These are phyloP conservation scores for Pouteria campechiana DNA, from an alignment of 179 eudicot genomes.

Conservation along the genomic window DNA sequence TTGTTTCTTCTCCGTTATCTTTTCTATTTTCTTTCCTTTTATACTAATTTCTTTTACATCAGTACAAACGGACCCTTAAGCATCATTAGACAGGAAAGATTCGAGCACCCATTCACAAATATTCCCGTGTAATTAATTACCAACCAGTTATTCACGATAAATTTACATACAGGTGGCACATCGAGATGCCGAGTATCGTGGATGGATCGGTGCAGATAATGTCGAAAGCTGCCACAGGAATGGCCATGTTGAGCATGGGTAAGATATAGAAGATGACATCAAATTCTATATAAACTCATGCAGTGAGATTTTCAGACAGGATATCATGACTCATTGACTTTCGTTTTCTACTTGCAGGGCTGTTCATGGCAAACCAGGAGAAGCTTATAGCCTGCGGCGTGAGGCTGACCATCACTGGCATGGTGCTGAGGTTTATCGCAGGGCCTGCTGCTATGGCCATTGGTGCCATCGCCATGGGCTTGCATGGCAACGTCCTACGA, in stretches of 20 bases:
- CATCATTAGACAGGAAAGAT: too few relatives aligned
- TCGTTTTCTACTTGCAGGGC: conserved; percentile 9
- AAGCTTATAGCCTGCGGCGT: conserved; percentile 61
- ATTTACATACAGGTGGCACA: conserved; percentile 36
- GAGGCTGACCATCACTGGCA: conserved; percentile 34
- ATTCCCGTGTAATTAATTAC: too few relatives aligned
- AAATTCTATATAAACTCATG: background rate
- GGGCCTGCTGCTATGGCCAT: conserved; percentile 60
- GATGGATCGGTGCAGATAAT: conserved; percentile 65
- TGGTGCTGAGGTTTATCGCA: conserved; percentile 60
- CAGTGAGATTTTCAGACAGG: background rate
- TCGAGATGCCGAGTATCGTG: conserved; percentile 48
- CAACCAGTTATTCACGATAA: too few relatives aligned
- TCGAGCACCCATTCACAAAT: too few relatives aligned
- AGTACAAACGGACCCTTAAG: too few relatives aligned
- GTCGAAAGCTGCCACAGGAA: conserved; percentile 86
- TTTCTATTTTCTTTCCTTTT: too few relatives aligned
- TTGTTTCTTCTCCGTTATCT: too few relatives aligned
- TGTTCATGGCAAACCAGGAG: conserved; percentile 77
- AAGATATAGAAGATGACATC: conserved; percentile 3
- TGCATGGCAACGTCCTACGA: conserved; percentile 54
- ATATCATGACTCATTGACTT: background rate
- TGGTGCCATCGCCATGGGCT: conserved; percentile 40
- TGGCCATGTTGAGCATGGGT: conserved; percentile 98
- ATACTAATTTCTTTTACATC: too few relatives aligned